These are phyloP conservation scores for Coemansia sp. DNA, from an alignment of 192 early-diverging fungal genomes.

Conservation along the genomic window DNA sequence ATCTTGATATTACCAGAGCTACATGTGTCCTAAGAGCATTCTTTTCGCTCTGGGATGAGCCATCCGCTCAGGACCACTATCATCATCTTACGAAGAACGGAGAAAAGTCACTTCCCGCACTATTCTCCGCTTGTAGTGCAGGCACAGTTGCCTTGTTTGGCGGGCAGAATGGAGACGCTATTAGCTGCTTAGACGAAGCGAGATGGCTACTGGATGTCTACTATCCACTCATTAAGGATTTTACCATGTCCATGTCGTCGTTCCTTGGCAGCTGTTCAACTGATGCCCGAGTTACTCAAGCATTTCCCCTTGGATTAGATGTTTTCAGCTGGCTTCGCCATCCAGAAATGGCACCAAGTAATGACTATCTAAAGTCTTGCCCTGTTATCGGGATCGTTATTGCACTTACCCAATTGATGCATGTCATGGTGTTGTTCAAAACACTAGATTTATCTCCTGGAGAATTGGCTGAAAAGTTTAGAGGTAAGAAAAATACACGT, in stretches of 20 bases:
- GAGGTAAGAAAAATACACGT: constrained; percentile 23
- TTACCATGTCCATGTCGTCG: constrained; percentile 67
- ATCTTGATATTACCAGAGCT: not conserved
- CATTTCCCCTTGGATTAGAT: constrained; percentile 66
- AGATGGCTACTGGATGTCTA: constrained; percentile 72
- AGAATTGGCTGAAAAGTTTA: constrained; percentile 20
- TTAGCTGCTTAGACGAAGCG: constrained; percentile 82
- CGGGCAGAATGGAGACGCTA: constrained; percentile 83
- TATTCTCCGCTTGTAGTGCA: constrained; percentile 51
- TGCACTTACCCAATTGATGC: constrained; percentile 84
- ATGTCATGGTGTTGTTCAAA: constrained; percentile 67
- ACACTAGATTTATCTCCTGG: constrained; percentile 61
- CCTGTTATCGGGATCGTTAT: constrained; percentile 80
- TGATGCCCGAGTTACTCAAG: constrained; percentile 54
- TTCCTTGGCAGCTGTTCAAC: constrained; percentile 60
- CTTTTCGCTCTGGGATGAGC: constrained; percentile 19
- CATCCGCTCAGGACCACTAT: not conserved
- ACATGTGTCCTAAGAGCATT: constrained; percentile 21
- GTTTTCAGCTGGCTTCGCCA: constrained; percentile 74
- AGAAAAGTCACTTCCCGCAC: not conserved
- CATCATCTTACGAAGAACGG: not conserved
- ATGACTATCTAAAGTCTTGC: constrained; percentile 68
- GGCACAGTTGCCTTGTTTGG: constrained; percentile 83
- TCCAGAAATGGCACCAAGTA: constrained; percentile 64
- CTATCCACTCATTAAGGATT: constrained; percentile 64